Base-by-base conservation (phyloP, 2,329 filamentous ascomycete species). In the Chaetothyriales sp. region DNA sequence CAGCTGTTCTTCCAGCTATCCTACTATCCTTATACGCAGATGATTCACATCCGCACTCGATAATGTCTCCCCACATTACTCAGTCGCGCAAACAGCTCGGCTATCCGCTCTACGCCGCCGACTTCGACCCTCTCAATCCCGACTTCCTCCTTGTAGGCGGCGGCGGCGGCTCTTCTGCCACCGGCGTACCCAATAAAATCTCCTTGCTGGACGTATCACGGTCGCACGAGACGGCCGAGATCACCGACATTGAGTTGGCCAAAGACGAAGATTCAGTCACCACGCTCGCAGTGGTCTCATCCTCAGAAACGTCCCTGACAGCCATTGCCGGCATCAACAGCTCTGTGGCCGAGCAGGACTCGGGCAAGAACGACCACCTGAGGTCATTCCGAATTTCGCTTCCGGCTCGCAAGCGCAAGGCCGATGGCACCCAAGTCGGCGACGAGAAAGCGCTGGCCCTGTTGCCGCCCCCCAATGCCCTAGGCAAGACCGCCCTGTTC, bases 191-290 rank as follows among this genome's bases (percentile, higher is more conserved):
- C 52, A 95, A 95, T 73, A 88, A 88, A 69, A 88, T 95, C 63
- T 58, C 80, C 28, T 72, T 89, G 13, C 75, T 94, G 56, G 82
- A 90, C 65, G 77, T 82, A n/a, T 80, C 78, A 18, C 73, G 72
- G 61, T 81, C 78, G 40, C 73, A 79, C 51, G 78, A 82, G 47
- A 71, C 87, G 48, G 76, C 81, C 56, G 72, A 83, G 59, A 72
- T 77, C 19, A 79, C 82, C 58, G 86, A 94, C 60, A 75, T 90
- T 63, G 81, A 88, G 54, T 80, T 95, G 47, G 85, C 85, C 56
- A 77, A 81, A 60, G 81, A 89, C 64, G 89, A 95, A 70, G 90
- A 97, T 69, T 94, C 85, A 52, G 86, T 94, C 53, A 88, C 85
- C 58, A 89, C 85, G 51, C 75, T 95, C 48, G 87, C 82, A 44